Percentiles rank a stretch among this genome's conserved stretches.
Conservation (phyloP, 352 stramenopile species). For the Phytophthora citricola region DNA sequence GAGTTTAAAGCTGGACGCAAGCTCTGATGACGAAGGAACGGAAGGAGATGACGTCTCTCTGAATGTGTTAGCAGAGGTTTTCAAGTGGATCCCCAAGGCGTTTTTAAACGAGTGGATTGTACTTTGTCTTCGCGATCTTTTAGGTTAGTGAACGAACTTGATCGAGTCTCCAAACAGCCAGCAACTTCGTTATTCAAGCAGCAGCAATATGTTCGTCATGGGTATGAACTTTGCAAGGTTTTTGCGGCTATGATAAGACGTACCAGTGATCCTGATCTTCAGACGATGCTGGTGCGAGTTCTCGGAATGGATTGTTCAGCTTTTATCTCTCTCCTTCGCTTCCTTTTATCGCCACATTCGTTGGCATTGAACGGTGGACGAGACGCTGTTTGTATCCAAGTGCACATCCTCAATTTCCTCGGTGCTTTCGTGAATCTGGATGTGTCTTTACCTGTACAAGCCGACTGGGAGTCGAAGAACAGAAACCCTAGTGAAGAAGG, state of each 20-base stretch:
- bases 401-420: constrained; percentile 43
- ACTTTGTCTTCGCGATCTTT: constrained; percentile 58
- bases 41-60: constrained; percentile 23
- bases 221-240: constrained; percentile 40
- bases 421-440: constrained; percentile 50
- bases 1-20: constrained; percentile 8
- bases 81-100: constrained; percentile 47
- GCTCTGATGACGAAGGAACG: not conserved
- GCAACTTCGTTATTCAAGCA: constrained; percentile 1
- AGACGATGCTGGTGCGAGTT: constrained; percentile 46
- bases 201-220: constrained; percentile 11
- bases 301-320: constrained; percentile 36
- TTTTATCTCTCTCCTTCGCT: constrained; percentile 37
- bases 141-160: constrained; percentile 39
- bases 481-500: constrained; percentile 5
- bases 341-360: constrained; percentile 16
- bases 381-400: constrained; percentile 26
- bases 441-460: constrained; percentile 32
- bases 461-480: constrained; percentile 27
- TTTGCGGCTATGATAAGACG: constrained; percentile 48
- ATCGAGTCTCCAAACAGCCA: constrained; percentile 29
- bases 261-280: constrained; percentile 49
- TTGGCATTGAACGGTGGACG: constrained; percentile 6
- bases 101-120: constrained; percentile 66
- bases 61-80: constrained; percentile 33